Evolutionary conservation across 164 flowering plant species (phyloP).

Genomic region (Sextonia rubra): DNA sequence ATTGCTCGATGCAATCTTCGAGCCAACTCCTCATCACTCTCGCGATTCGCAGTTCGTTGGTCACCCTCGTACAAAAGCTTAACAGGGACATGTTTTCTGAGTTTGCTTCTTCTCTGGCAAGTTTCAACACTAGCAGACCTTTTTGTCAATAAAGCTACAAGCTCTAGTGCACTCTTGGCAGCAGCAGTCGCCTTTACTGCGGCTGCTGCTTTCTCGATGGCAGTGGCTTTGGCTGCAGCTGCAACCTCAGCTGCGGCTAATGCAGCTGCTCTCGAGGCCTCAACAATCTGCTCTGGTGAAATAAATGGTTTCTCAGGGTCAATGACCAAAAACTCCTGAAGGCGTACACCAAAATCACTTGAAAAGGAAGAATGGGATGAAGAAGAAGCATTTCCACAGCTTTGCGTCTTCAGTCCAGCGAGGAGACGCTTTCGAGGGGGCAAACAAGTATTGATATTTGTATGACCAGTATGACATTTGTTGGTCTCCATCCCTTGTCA

Average conservation of each 20-base stretch:
- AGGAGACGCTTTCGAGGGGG: constrained; percentile 92
- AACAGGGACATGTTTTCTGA: constrained; percentile 75
- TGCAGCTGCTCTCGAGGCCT: constrained; percentile 67
- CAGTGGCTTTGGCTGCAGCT: constrained; percentile 67
- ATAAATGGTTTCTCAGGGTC: constrained; percentile 28
- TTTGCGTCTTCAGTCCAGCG: constrained; percentile 78
- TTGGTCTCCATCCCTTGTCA: constrained; percentile 36
- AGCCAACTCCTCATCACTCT: constrained; percentile 76
- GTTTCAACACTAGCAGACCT: constrained; percentile 30
- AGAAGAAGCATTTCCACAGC: constrained; percentile 20
- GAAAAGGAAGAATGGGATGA: constrained; percentile 22
- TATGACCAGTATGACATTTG: constrained; percentile 40
- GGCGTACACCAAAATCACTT: constrained; percentile 33
- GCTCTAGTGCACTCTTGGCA: constrained; percentile 74
- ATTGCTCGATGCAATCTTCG: constrained; percentile 65
- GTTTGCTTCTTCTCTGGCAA: constrained; percentile 45
- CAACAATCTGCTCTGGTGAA: constrained; percentile 61
- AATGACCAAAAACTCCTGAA: constrained; percentile 33
- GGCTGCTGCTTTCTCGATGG: constrained; percentile 75
- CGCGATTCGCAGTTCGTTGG: constrained; percentile 26
- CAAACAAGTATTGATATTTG: constrained; percentile 67
- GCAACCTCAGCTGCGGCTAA: constrained; percentile 58
- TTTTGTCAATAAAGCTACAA: constrained; percentile 53
- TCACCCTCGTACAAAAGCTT: constrained; percentile 59
- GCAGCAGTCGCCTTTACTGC: constrained; percentile 80